A percentile compares a stretch with the other conserved stretches of the same genome.
Conservation (phyloP, 2,329 filamentous ascomycete species). For the Botrytis byssoidea region DNA sequence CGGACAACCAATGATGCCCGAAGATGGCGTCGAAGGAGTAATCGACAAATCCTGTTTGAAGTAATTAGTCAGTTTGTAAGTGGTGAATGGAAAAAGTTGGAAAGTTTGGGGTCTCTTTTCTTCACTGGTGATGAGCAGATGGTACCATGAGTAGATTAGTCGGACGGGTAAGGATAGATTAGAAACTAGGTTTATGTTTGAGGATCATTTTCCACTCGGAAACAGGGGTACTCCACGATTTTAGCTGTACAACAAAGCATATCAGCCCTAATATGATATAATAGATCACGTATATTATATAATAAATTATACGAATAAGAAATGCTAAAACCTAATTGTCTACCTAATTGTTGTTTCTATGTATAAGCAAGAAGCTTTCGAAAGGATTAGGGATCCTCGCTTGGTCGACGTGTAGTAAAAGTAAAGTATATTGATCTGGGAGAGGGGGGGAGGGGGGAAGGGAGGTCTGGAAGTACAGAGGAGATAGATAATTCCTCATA, state of each 20-base stretch:
- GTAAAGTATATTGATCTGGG: neutral
- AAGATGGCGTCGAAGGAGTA: neutral
- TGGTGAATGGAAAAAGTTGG: neutral
- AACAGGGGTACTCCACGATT: slow-evolving; percentile 31
- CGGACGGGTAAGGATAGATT: neutral
- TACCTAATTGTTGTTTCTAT: neutral
- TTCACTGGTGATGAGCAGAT: slow-evolving; percentile 7
- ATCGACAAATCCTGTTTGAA: neutral
- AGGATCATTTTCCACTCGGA: slow-evolving; percentile 35
- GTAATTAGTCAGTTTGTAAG: neutral
- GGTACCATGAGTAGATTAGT: neutral
- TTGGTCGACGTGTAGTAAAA: neutral
- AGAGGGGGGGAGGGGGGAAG: neutral
- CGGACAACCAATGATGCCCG: slow-evolving; percentile 22
- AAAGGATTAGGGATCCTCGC: neutral
- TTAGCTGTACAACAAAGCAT: slow-evolving; percentile 33
- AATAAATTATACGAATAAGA: neutral
- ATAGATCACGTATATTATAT: neutral
- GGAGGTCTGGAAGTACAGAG: neutral
- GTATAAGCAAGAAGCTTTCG: neutral
- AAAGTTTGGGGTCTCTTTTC: neutral
- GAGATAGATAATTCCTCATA: neutral
- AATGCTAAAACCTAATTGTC: slow-evolving; percentile 9
- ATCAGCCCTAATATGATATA: slow-evolving; percentile 35
- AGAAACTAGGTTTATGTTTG: slow-evolving; percentile 34